Evolutionary conservation across 352 stramenopile genomes (phyloP), one percentile per base, ranked within the genome.

Genomic region (Phytopythium helicoides): DNA sequence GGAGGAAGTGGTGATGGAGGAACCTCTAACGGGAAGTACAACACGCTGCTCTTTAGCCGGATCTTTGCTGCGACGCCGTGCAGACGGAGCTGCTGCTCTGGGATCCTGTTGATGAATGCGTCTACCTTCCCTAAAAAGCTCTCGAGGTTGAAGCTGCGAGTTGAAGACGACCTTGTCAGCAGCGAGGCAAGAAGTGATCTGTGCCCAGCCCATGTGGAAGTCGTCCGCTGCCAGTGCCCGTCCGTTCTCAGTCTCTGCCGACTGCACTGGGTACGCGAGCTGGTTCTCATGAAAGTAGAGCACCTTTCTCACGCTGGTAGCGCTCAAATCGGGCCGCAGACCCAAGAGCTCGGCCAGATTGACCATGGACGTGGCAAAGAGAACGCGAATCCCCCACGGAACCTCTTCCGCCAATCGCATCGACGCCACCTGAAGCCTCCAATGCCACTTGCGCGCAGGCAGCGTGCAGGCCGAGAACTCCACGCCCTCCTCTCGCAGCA

Each of bases 261-360:
- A 21, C 38, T 76, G 62, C 38, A 66, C 58, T 3, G 72, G 75
- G 33, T 86, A 86, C 45, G 73, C 68, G 34, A 86, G 66, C 56
- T 86, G 75, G 60, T 86, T 86, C 54, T 86, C 75, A 58, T 86
- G 75, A 62, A 86, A 86, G 56, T 86, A 86, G n/a, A 75, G 50
- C 31, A 86, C 57, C 59, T 83, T 76, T 6, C 38, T 35, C 31
- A 83, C 63, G 5, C 40, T 28, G 0, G 44, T 19, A 8, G 8
- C 10, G 36, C 37, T 52, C 10, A 73, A 38, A 41, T 79, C 59
- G 2, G 68, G 63, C 0, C 64, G 59, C 19, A 83, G 35, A 0
- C 65, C 62, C 9, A 83, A 53, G 39, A 83, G 52, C 51, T 79
- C 69, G 2, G 58, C 54, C 11, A 82, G 60, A 47, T 74, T 75